phyloP scores from a whole-genome alignment of 306 rosid species.

The Inga laurina region DNA sequence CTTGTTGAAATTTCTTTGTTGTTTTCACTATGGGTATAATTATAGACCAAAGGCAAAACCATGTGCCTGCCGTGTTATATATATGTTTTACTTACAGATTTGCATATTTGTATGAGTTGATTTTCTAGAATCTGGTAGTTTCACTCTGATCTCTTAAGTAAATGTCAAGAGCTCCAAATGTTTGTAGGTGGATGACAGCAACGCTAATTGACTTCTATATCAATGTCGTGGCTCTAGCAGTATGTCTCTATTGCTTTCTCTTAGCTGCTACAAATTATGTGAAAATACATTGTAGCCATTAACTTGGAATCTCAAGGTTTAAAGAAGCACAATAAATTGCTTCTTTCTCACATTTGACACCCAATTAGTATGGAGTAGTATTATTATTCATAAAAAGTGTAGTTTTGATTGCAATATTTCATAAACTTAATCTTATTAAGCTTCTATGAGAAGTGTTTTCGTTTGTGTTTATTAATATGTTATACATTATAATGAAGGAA shows the following conservation, averaged over 20 bases:
- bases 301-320: conserved; percentile 9
- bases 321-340: conserved; percentile 14
- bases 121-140: conserved; percentile 23
- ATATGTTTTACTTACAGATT: conserved; percentile 18
- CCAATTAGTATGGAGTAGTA: neutral
- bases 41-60: neutral
- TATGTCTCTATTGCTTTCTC: conserved; percentile 46
- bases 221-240: conserved; percentile 72
- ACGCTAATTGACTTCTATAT: conserved; percentile 81
- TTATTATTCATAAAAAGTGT: neutral
- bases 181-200: conserved; percentile 79
- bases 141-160: conserved; percentile 25
- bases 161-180: conserved; percentile 29
- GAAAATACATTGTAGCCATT: conserved; percentile 17
- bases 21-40: neutral
- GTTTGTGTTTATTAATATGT: neutral
- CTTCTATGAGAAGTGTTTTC: neutral
- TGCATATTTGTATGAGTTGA: neutral
- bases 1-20: neutral
- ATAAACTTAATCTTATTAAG: neutral
- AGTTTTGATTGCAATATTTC: neutral
- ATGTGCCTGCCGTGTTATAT: neutral
- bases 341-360: neutral
- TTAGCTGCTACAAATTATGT: conserved; percentile 13
- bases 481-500: neutral